These are phyloP conservation scores for Discostella pseudostelligera DNA, from an alignment of 108 stramenopile species.

Conservation along the genomic window DNA sequence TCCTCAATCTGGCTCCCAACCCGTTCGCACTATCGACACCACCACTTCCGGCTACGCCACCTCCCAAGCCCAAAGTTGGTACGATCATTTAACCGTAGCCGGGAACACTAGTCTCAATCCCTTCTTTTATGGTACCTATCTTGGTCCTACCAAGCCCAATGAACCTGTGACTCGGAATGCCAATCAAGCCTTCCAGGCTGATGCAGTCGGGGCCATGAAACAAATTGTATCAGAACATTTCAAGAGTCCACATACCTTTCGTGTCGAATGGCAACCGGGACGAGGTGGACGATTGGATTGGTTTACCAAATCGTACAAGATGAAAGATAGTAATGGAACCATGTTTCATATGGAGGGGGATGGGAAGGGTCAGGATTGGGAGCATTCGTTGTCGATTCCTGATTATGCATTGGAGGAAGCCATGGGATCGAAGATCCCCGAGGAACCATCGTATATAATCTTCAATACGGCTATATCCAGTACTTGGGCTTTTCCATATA, in stretches of 20 bases:
- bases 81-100: slow-evolving; percentile 71
- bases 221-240: slow-evolving; percentile 83
- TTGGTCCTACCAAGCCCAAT: slow-evolving; percentile 78
- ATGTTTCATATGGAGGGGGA: slow-evolving; percentile 61
- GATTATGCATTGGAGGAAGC: slow-evolving; percentile 58
- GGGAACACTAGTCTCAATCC: slow-evolving; percentile 92
- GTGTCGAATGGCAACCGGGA: slow-evolving; percentile 95
- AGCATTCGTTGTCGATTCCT: slow-evolving; percentile 69
- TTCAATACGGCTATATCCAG: slow-evolving; percentile 91
- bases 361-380: slow-evolving; percentile 77
- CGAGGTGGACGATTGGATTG: slow-evolving; percentile 84
- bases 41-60: slow-evolving; percentile 57
- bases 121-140: slow-evolving; percentile 93
- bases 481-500: slow-evolving; percentile 95
- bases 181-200: slow-evolving; percentile 90
- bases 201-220: slow-evolving; percentile 91
- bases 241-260: slow-evolving; percentile 80
- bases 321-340: slow-evolving; percentile 54
- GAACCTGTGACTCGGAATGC: slow-evolving; percentile 83
- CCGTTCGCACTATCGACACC: slow-evolving; percentile 53
- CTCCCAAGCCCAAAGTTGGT: slow-evolving; percentile 78
- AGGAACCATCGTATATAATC: slow-evolving; percentile 91
- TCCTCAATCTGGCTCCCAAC: slow-evolving; percentile 75
- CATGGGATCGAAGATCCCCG: slow-evolving; percentile 89
- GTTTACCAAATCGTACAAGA: slow-evolving; percentile 80